Conservation (phyloP, 2,329 filamentous ascomycete genomes). For the Trichoderma lentiforme region DNA sequence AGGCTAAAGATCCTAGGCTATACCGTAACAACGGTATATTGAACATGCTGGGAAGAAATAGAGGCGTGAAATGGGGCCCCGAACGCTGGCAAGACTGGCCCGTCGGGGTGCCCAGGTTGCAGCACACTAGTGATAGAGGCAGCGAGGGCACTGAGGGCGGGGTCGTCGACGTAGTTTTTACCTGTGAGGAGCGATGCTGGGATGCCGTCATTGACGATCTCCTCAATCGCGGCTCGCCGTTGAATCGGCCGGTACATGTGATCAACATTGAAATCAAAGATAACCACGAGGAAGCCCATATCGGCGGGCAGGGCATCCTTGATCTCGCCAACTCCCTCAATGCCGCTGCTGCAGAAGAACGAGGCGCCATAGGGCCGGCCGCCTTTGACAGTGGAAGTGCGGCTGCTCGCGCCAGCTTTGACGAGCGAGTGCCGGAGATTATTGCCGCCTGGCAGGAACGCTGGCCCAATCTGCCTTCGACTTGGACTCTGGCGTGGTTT, state of each 20-base stretch:
- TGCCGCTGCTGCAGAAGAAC: conserved; percentile 72
- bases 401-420: conserved; percentile 71
- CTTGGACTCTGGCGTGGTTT: conserved; percentile 96
- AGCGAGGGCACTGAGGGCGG: conserved; percentile 80
- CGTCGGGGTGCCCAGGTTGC: conserved; percentile 76
- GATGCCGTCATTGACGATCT: conserved; percentile 95
- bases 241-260: conserved; percentile 93
- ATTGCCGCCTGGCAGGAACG: conserved; percentile 90
- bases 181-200: conserved; percentile 97
- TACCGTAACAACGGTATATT: conserved; percentile 91
- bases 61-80: conserved; percentile 88
- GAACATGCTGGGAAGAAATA: conserved; percentile 92
- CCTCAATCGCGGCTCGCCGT: conserved; percentile 74
- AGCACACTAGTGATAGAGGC: conserved; percentile 73
- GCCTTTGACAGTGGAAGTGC: conserved; percentile 69
- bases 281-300: conserved; percentile 92
- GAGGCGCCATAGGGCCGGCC: conserved; percentile 59
- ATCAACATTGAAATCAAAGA: conserved; percentile 99
- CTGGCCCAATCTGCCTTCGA: conserved; percentile 85
- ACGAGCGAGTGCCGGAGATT: conserved; percentile 89
- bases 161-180: conserved; percentile 90
- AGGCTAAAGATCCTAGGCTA: conserved; percentile 77
- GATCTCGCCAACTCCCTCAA: conserved; percentile 87
- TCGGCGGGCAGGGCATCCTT: conserved; percentile 87
- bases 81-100: conserved; percentile 99